Conservation (phyloP, 495 filamentous ascomycete genomes). For the Pseudoneurospora amorphoporcata region DNA sequence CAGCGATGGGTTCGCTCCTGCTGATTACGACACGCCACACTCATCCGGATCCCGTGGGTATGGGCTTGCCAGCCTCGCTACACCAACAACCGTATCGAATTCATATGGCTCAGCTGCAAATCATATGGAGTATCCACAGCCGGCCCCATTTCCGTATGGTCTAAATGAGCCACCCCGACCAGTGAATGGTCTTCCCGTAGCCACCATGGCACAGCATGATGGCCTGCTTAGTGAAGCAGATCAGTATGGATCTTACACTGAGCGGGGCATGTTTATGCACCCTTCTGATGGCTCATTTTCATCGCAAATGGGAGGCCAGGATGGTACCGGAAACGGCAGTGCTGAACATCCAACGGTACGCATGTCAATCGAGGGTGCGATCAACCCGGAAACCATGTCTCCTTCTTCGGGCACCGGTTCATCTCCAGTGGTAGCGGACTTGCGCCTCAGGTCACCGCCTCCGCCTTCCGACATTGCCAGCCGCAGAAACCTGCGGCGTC, state of each 20-base stretch:
- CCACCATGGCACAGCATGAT: slow-evolving; percentile 2
- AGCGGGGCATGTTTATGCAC: slow-evolving; percentile 14
- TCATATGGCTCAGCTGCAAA: slow-evolving; percentile 5
- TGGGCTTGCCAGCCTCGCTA: neutral
- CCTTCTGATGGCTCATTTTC: slow-evolving; percentile 13
- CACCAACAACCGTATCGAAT: neutral
- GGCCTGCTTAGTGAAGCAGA: slow-evolving; percentile 5
- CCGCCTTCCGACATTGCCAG: slow-evolving; percentile 38
- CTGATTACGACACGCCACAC: slow-evolving; percentile 5
- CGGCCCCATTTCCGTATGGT: slow-evolving; percentile 6
- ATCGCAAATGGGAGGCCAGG: slow-evolving; percentile 13
- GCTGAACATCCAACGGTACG: slow-evolving; percentile 7
- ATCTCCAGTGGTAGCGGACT: slow-evolving; percentile 6
- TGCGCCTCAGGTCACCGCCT: slow-evolving; percentile 36
- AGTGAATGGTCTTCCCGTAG: neutral
- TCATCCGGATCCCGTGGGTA: slow-evolving; percentile 2
- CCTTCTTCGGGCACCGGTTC: slow-evolving; percentile 21
- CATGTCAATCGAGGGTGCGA: slow-evolving; percentile 7
- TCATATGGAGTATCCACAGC: slow-evolving; percentile 9
- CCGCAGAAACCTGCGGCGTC: slow-evolving; percentile 35
- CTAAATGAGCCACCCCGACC: slow-evolving; percentile 1
- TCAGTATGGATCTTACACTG: slow-evolving; percentile 10
- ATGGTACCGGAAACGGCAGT: neutral
- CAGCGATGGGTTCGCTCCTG: slow-evolving; percentile 8
- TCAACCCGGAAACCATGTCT: slow-evolving; percentile 16